Base-by-base conservation (phyloP, 1,139 yeast genomes). In the Blastobotrys elegans region DNA sequence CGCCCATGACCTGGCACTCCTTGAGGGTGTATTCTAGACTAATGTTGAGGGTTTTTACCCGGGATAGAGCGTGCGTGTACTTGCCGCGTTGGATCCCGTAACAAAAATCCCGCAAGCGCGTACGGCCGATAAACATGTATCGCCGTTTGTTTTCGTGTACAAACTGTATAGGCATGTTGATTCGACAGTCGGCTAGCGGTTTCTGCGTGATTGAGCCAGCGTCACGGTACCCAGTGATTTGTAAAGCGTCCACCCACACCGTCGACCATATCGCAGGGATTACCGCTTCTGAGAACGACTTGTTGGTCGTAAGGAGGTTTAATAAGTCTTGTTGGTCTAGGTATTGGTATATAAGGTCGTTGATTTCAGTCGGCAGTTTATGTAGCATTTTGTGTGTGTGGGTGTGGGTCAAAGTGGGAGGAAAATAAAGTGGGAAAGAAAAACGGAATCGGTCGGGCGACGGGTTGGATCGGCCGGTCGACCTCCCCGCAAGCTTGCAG, bases 261-360 rank as follows among this genome's bases (percentile, higher is more conserved):
- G 43, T 40, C 24, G 43, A 40, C 48, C 48, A 45, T 4, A 45
- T 29, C 1, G 48, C 44, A 16, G 48, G 48, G 13, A 40, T 35
- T 31, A 40, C 43, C 20, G 41, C 40, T 10, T 45, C 44, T 14
- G 41, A 22, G 11, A 21, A 45, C 36, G 21, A 14, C 7, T 34
- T 21, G 4, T 24, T 27, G n/a, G 27, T 31, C 16, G 31, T 20
- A 14, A 39, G 20, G 6, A 31, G 11, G 17, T 40, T 40, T 10
- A 45, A 20, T n/a, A 45, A 16, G 26, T 45, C 48, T 3, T 14
- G 16, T 21, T 45, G 48, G 20, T 26, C 36, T 24, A 45, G 32
- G 24, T 45, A 27, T 21, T 40, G 33, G 21, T 24, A 45, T 11
- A 45, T 32, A 10, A 26, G 13, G 26, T 40, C 44, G 22, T 34